Evolutionary conservation across 805 yeast species (phyloP).

Genomic region (Wickerhamiella kurtzmanii): DNA sequence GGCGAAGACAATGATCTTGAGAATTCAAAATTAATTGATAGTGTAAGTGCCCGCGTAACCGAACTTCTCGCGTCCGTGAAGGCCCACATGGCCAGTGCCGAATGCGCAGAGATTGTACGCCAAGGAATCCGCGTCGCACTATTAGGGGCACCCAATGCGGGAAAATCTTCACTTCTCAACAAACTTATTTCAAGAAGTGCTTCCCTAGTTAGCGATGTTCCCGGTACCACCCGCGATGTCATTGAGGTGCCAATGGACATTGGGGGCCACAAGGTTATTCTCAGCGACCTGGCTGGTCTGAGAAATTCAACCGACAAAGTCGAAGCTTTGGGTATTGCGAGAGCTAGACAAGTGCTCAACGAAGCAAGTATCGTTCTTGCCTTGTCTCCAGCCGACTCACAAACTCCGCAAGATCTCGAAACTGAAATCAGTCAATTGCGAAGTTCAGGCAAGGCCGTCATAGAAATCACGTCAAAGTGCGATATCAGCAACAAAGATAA

Average conservation of each 20-base stretch:
- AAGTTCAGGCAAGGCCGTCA: slow-evolving; percentile 15
- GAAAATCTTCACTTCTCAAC: slow-evolving; percentile 80
- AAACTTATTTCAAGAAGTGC: slow-evolving; percentile 63
- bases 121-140: slow-evolving; percentile 62
- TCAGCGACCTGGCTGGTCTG: slow-evolving; percentile 92
- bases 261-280: slow-evolving; percentile 65
- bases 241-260: slow-evolving; percentile 72
- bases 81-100: neutral
- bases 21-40: slow-evolving; percentile 1
- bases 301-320: slow-evolving; percentile 40
- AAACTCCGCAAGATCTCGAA: slow-evolving; percentile 4
- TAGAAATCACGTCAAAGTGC: slow-evolving; percentile 25
- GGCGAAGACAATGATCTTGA: slow-evolving; percentile 86
- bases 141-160: slow-evolving; percentile 92
- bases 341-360: slow-evolving; percentile 51
- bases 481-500: slow-evolving; percentile 14
- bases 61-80: neutral
- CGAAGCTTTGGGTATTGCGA: slow-evolving; percentile 66
- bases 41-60: neutral
- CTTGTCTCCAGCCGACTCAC: slow-evolving; percentile 35
- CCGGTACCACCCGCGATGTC: slow-evolving; percentile 89
- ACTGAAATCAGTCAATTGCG: slow-evolving; percentile 12
- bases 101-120: slow-evolving; percentile 38
- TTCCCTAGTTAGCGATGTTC: slow-evolving; percentile 80
- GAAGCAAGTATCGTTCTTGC: slow-evolving; percentile 58